Evolutionary conservation across 148 eudicot species (phyloP).

Genomic region (Cornus florida): DNA sequence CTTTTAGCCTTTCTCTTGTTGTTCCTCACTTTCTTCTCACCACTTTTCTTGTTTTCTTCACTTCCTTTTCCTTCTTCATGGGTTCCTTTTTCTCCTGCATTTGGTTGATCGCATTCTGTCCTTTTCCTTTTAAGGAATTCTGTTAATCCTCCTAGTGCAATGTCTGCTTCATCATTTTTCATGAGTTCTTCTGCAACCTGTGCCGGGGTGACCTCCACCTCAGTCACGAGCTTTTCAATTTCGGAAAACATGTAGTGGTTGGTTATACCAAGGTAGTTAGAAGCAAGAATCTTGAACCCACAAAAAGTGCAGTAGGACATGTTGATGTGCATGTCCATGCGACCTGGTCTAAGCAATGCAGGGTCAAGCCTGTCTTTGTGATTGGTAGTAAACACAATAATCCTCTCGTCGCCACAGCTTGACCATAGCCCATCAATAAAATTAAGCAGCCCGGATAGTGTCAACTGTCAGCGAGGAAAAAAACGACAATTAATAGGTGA

Average conservation of each 20-base stretch:
- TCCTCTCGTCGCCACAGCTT: slow-evolving; percentile 19
- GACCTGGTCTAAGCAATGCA: slow-evolving; percentile 19
- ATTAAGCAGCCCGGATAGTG: slow-evolving; percentile 18
- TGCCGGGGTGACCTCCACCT: slow-evolving; percentile 17
- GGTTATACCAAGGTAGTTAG: slow-evolving; percentile 9
- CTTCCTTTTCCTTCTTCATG: slow-evolving; percentile 6
- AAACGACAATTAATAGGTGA: background rate
- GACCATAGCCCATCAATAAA: slow-evolving; percentile 24
- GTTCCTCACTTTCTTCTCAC: background rate
- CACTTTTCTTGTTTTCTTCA: background rate
- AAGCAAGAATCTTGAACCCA: slow-evolving; percentile 15
- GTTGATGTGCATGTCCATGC: slow-evolving; percentile 26
- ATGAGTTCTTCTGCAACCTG: slow-evolving; percentile 20
- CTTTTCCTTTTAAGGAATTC: background rate
- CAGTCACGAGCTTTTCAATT: slow-evolving; percentile 6
- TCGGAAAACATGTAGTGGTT: slow-evolving; percentile 5
- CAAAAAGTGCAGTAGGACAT: slow-evolving; percentile 18
- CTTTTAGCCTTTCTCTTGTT: slow-evolving; percentile 4
- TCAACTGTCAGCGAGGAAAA: background rate
- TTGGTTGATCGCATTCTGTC: background rate
- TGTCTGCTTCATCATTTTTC: slow-evolving; percentile 5
- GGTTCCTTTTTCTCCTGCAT: no score
- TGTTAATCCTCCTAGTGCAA: background rate
- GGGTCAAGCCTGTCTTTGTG: slow-evolving; percentile 20
- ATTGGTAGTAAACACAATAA: slow-evolving; percentile 18